Percentiles rank a stretch among this genome's conserved stretches.
Conservation (phyloP, 208 protist genomes). For the Wallacemonas rigidus region DNA sequence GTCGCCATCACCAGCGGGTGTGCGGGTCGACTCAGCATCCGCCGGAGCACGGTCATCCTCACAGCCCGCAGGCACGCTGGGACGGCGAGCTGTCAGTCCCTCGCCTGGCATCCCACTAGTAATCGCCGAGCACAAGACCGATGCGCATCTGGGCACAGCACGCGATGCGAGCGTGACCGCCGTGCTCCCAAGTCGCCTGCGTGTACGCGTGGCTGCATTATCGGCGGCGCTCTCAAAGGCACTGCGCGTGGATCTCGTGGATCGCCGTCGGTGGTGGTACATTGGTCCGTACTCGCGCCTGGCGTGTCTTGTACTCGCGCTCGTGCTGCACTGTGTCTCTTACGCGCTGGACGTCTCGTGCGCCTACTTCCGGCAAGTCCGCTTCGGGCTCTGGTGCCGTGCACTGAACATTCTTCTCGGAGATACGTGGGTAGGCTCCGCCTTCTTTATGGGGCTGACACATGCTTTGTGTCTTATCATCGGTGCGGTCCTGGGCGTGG, state of each 20-base stretch:
- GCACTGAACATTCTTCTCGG: slow-evolving; percentile 27
- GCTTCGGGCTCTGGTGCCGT: slow-evolving; percentile 33
- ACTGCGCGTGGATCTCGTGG: slow-evolving; percentile 16
- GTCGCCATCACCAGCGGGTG: slow-evolving; percentile 1
- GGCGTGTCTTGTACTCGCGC: slow-evolving; percentile 22
- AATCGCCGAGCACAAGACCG: not conserved
- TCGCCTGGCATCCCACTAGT: slow-evolving; percentile 11
- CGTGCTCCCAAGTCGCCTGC: not conserved
- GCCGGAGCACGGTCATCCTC: no score
- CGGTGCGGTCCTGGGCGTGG: slow-evolving; percentile 16
- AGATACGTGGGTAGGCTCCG: slow-evolving; percentile 27
- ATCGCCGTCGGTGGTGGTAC: slow-evolving; percentile 25
- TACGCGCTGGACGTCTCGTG: slow-evolving; percentile 31
- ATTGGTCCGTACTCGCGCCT: slow-evolving; percentile 32
- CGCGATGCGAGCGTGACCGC: not conserved
- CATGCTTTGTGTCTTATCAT: slow-evolving; percentile 26
- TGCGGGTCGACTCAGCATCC: not conserved
- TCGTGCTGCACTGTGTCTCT: slow-evolving; percentile 29
- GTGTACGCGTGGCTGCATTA: not conserved
- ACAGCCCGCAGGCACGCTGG: no score
- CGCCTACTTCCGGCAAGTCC: slow-evolving; percentile 16
- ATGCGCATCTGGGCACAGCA: not conserved
- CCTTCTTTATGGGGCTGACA: slow-evolving; percentile 50
- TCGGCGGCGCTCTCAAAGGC: slow-evolving; percentile 9
- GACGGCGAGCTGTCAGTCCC: not conserved